Base-by-base conservation (phyloP, 768 basidiomycete species). In the Butyriboletus loyo region DNA sequence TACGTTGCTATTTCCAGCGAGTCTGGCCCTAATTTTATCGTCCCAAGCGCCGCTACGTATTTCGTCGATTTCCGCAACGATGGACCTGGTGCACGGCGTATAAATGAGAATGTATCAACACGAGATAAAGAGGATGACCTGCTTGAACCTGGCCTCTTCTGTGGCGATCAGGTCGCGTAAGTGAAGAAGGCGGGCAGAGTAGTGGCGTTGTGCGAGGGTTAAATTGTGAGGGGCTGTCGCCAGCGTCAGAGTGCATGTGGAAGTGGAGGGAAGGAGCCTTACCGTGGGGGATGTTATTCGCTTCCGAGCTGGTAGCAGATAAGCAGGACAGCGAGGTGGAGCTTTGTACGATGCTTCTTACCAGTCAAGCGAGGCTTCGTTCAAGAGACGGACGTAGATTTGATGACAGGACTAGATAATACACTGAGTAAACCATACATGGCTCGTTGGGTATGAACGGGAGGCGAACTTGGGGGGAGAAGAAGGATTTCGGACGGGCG, bases 61-160 rank as follows among this genome's bases (percentile, higher is more conserved):
- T 2, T 83, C 82, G 45, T 89, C 82, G 40, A 94, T 89, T 69
- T 95, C 92, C 4, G 77, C 70, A 19, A 85, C 76, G 14, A 93
- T 74, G 31, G 69, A 70, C 68, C 91, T 92, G 8, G 8, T 17
- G 34, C 13, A 34, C 13, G 19, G 37, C 24, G 19, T 5, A 41
- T n/a, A 31, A 22, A 47, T 56, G 43, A 42, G 19, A 17, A 31
- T 22, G n/a, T 9, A 46, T 27, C 15, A 21, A 42, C 17, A 13
- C 2, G n/a, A 40, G 31, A 32, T 14, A 13, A 28, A 41, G 37
- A 39, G 14, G 22, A 2, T 7, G 37, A 56, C 78, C 25, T 63
- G 87, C 89, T 83, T 89, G 80, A 94, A 97, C 52, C 80, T 83
- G 27, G 71, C 66, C 71, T 96, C 94, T 64, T 94, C 87, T 1